Percentiles rank a stretch among this genome's conserved stretches.
Evolutionary conservation across 2,329 filamentous ascomycete genomes (phyloP).

Genomic region (Microcyclospora tardicrescens): DNA sequence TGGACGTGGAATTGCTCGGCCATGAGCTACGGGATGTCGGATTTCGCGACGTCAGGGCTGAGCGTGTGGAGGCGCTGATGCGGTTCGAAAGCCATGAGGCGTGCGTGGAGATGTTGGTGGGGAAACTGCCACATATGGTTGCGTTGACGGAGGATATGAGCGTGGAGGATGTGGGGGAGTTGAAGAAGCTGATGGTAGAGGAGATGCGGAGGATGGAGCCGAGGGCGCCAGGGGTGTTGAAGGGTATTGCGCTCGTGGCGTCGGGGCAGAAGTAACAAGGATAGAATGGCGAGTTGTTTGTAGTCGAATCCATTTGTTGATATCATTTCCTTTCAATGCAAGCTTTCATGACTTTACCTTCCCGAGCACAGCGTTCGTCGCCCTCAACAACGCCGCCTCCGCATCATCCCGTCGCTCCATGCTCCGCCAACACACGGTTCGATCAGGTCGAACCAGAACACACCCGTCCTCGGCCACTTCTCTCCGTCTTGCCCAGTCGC

Average conservation of each 20-base stretch:
- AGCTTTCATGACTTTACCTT: constrained; percentile 1
- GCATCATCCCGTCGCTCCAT: constrained; percentile 11
- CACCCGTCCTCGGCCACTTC: constrained; percentile 46
- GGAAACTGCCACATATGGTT: constrained; percentile 15
- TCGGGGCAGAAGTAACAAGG: constrained; percentile 17
- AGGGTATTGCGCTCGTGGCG: constrained; percentile 16
- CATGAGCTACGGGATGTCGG: constrained; percentile 17
- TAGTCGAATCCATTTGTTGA: background rate
- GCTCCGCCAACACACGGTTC: constrained; percentile 44
- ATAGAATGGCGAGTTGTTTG: background rate
- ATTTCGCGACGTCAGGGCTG: constrained; percentile 14
- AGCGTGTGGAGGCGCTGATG: constrained; percentile 15
- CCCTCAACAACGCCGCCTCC: constrained; percentile 11
- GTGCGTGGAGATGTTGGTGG: constrained; percentile 10
- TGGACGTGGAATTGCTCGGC: constrained; percentile 6
- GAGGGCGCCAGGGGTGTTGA: constrained; percentile 13
- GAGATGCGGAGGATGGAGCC: constrained; percentile 11
- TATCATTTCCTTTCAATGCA: background rate
- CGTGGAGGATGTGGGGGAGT: constrained; percentile 10
- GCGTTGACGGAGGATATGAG: constrained; percentile 12
- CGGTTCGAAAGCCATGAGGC: constrained; percentile 9
- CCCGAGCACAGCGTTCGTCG: constrained; percentile 15
- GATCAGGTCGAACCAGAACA: constrained; percentile 46
- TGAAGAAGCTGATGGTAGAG: constrained; percentile 8
- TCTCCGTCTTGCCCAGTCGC: constrained; percentile 43